Base-by-base conservation (phyloP, 2,329 filamentous ascomycete genomes). In the Xylariaceae sp. region DNA sequence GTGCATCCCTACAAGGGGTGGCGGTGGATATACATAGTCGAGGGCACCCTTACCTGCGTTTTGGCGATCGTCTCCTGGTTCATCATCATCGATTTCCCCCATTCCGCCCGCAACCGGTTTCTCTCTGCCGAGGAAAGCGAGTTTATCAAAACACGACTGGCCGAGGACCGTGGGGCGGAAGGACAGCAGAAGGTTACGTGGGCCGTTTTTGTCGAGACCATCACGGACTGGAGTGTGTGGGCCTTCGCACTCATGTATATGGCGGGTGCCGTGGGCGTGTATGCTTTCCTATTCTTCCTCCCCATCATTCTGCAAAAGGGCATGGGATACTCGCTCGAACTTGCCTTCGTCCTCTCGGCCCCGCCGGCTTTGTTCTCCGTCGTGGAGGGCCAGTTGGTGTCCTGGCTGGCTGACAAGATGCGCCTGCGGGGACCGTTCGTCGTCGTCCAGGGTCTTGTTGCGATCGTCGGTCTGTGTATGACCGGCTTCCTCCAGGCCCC, bases 11-110 rank as follows among this genome's bases (percentile, higher is more conserved):
- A 81, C 18, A 67, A 71, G 12, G 78, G 79, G 3, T 81, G 78
- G 79, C 67, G 77, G 54, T 81, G 78, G 78, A 67, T 79, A 3
- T 81, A 80, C 59, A 76, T 78, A 51, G 67, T 75, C 42, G 75
- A 79, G 60, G 77, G 77, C 1, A 57, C 73, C 6, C 56, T 71
- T 4, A 73, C 73, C 20, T 64, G 69, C 5, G 58, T 62, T 20
- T 50, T 69, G 6, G 67, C 65, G 1, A 51, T 70, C 51, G 53
- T 61, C 20, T 60, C 65, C n/a, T 73, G 74, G 67, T 76, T 73
- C 65, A 72, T 80, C 63, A 76, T 81, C 14, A 74, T 75, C 21
- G 80, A 81, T 64, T 79, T 75, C 45, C 78, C 78, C 0, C 68
- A 71, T 19, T 75, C 67, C 2, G 64, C 75, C 40, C 61, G 71